Conservation (phyloP, 2,329 filamentous ascomycete species). For the Diaporthe citrichinensis region DNA sequence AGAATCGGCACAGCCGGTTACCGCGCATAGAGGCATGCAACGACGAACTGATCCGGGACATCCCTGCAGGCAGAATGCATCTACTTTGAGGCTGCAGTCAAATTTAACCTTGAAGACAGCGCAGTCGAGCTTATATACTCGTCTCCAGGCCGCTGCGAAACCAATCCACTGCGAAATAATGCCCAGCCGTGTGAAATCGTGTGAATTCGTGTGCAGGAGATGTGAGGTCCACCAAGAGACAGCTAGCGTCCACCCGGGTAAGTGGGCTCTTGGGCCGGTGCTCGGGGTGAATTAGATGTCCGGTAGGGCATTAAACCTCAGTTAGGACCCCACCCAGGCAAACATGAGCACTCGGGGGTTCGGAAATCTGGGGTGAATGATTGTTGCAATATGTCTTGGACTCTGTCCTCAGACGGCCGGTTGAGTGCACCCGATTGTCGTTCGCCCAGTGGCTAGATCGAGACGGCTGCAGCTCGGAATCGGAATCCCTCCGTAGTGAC, state of each 20-base stretch:
- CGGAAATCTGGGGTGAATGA: background rate
- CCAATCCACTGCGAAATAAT: no score
- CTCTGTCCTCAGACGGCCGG: background rate
- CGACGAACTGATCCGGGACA: background rate
- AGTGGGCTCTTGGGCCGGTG: background rate
- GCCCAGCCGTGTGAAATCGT: no score
- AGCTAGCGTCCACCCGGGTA: background rate
- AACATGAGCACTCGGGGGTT: conserved; percentile 7
- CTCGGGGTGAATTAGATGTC: conserved; percentile 16
- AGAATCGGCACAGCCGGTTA: background rate
- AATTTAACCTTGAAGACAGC: background rate
- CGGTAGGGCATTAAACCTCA: background rate
- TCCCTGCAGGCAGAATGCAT: background rate
- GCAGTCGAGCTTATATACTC: no score
- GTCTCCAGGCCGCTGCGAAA: no score
- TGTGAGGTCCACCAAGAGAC: background rate
- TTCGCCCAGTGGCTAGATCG: background rate
- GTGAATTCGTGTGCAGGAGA: background rate
- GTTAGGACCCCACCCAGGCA: background rate
- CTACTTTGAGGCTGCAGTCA: no score
- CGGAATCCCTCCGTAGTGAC: background rate
- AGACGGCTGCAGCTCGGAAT: background rate
- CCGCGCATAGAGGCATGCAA: background rate
- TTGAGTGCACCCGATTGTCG: background rate
- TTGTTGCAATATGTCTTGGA: background rate